These are phyloP conservation scores for Quercus phellos DNA, from an alignment of 331 rosid genomes.

Conservation along the genomic window DNA sequence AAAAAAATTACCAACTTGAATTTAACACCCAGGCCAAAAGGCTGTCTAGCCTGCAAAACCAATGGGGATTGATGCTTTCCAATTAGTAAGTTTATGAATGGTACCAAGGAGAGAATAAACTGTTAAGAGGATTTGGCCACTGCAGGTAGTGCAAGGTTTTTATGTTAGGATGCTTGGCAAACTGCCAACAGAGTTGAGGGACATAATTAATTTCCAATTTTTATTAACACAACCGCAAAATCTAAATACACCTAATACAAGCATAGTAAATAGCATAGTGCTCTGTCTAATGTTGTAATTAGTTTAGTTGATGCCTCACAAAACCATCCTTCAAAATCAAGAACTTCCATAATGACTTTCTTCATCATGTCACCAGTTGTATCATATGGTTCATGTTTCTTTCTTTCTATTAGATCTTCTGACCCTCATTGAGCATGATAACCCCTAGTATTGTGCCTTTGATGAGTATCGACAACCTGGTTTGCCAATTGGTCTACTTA, in stretches of 20 bases:
- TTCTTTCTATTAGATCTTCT: no score
- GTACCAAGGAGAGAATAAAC: background rate
- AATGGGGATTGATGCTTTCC: background rate
- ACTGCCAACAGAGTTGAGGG: background rate
- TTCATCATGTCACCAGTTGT: no score
- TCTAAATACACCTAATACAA: background rate
- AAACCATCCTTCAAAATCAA: no score
- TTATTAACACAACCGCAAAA: background rate
- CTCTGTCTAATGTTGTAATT: no score
- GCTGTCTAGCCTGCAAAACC: background rate
- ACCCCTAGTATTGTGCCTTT: no score
- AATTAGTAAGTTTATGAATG: background rate
- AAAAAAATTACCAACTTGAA: background rate
- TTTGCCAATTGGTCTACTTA: no score
- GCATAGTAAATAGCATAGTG: no score
- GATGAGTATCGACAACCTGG: no score
- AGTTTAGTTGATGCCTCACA: no score
- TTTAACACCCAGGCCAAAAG: background rate
- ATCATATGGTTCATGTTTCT: no score
- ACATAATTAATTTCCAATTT: background rate
- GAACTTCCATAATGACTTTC: no score
- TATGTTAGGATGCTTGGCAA: background rate
- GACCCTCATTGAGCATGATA: no score
- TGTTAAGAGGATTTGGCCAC: background rate
- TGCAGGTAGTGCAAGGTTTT: background rate